These are phyloP conservation scores for Euptelea pleiosperma DNA, from an alignment of 164 flowering plant genomes.

Conservation along the genomic window DNA sequence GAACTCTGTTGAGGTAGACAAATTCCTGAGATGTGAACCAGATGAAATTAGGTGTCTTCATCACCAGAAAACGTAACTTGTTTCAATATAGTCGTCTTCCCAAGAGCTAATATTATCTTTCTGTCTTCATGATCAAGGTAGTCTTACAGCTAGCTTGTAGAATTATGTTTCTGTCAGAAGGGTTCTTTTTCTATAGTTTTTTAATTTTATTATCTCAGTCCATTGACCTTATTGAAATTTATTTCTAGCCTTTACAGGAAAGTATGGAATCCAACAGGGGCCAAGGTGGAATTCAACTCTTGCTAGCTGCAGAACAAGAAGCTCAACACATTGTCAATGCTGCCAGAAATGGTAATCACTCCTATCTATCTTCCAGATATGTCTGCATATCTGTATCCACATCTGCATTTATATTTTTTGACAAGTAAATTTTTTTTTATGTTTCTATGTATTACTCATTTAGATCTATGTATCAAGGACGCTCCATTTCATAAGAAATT, in stretches of 20 bases:
- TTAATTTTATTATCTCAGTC: neutral
- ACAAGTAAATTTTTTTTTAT: too few species aligned
- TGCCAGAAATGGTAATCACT: conserved; percentile 48
- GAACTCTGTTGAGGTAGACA: too few species aligned
- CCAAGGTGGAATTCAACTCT: conserved; percentile 58
- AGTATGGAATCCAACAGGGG: conserved; percentile 46
- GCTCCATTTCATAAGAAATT: too few species aligned
- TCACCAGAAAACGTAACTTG: neutral
- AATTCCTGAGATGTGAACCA: neutral
- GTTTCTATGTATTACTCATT: too few species aligned
- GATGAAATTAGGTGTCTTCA: neutral
- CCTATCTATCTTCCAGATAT: neutral
- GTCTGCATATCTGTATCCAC: too few species aligned
- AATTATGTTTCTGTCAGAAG: neutral
- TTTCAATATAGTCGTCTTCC: neutral
- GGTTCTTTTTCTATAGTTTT: neutral
- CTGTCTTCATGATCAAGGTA: neutral
- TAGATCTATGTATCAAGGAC: too few species aligned
- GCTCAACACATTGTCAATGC: conserved; percentile 71
- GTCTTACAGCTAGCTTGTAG: neutral
- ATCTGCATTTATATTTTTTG: too few species aligned
- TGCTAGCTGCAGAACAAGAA: conserved; percentile 75
- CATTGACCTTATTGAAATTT: neutral
- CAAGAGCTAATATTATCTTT: neutral
- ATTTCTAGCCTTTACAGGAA: conserved; percentile 14